phyloP scores from a whole-genome alignment of 1,139 yeast species.

The Yamadazyma sp. region DNA sequence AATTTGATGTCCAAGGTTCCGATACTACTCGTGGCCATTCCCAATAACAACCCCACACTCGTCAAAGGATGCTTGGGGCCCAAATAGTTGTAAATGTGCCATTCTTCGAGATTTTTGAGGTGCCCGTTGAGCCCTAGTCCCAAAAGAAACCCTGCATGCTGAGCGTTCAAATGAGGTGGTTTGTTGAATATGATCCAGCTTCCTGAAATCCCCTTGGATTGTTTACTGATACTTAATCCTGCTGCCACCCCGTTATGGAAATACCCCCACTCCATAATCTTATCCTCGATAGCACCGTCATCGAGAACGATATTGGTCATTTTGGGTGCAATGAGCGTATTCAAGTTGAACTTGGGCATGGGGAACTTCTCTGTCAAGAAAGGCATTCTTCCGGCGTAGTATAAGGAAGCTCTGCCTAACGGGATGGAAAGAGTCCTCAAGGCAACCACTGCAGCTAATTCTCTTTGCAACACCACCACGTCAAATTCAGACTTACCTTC shows the following conservation, averaged over 20 bases:
- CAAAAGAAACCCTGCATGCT: constrained; percentile 92
- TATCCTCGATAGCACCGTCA: constrained; percentile 51
- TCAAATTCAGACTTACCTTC: constrained; percentile 53
- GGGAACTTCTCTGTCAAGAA: constrained; percentile 83
- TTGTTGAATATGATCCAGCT: constrained; percentile 91
- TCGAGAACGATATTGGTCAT: constrained; percentile 65
- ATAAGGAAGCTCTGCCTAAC: constrained; percentile 74
- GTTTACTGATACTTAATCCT: constrained; percentile 74
- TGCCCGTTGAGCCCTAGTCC: constrained; percentile 95
- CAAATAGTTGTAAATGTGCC: constrained; percentile 93
- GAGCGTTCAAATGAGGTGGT: constrained; percentile 69
- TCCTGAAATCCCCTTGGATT: constrained; percentile 74
- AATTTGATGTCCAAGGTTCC: constrained; percentile 86
- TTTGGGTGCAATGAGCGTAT: constrained; percentile 64
- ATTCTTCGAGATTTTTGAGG: constrained; percentile 78
- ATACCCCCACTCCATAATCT: constrained; percentile 73
- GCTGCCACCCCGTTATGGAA: constrained; percentile 93
- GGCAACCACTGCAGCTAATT: constrained; percentile 63
- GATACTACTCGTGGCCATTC: constrained; percentile 86
- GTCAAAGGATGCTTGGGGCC: constrained; percentile 88
- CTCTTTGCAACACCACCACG: constrained; percentile 57
- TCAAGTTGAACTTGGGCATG: constrained; percentile 73
- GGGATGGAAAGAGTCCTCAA: constrained; percentile 75
- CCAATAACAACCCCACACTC: constrained; percentile 82
- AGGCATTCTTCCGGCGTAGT: constrained; percentile 72